These are phyloP conservation scores for Metarhizium sp. DNA, from an alignment of 2,329 filamentous ascomycete genomes.

Conservation along the genomic window DNA sequence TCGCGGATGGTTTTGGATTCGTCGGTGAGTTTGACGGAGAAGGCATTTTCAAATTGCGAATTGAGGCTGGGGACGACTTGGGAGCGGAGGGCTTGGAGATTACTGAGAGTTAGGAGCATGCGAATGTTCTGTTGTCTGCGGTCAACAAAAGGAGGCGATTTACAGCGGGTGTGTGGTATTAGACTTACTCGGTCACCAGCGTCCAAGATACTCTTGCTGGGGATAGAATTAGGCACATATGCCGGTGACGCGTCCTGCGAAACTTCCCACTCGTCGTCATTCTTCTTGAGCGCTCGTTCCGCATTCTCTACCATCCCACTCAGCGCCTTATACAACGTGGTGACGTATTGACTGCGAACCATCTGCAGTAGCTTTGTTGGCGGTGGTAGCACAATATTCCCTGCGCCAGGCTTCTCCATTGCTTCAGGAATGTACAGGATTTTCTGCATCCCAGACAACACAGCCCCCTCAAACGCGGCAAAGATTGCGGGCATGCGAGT, in stretches of 20 bases:
- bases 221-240: slow-evolving; percentile 11
- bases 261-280: slow-evolving; percentile 52
- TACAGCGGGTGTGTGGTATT: background rate
- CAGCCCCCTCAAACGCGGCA: slow-evolving; percentile 70
- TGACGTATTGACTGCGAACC: slow-evolving; percentile 86
- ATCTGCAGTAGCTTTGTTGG: slow-evolving; percentile 81
- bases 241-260: slow-evolving; percentile 33
- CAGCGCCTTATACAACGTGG: slow-evolving; percentile 84
- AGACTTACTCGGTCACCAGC: slow-evolving; percentile 45
- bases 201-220: slow-evolving; percentile 40
- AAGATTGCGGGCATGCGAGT: slow-evolving; percentile 88
- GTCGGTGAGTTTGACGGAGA: slow-evolving; percentile 88
- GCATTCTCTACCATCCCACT: slow-evolving; percentile 97
- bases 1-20: slow-evolving; percentile 89
- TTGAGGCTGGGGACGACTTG: slow-evolving; percentile 84
- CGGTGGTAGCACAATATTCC: slow-evolving; percentile 75
- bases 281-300: slow-evolving; percentile 59
- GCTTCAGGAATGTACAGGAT: slow-evolving; percentile 89
- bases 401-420: slow-evolving; percentile 61
- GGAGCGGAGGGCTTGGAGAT: slow-evolving; percentile 73
- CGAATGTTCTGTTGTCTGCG: slow-evolving; percentile 61
- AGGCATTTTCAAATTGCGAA: slow-evolving; percentile 84
- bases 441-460: slow-evolving; percentile 84
- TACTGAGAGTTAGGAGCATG: slow-evolving; percentile 88
- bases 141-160: background rate